phyloP scores from a whole-genome alignment of 495 filamentous ascomycete genomes.

The Penicillium bovifimosum region DNA sequence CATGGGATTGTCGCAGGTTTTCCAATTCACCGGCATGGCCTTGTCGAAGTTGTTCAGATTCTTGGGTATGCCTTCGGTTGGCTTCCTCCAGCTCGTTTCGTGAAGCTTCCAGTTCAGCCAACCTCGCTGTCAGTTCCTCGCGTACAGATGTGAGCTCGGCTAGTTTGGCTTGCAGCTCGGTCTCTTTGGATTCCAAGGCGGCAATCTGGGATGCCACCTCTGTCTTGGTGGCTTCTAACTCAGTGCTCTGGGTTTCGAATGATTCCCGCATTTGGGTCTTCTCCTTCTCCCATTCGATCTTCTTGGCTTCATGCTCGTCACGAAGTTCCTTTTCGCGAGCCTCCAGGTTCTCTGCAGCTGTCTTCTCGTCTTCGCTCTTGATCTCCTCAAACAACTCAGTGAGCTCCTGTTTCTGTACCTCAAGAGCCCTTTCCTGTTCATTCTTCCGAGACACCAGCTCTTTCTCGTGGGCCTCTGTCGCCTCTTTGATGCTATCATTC shows the following conservation, averaged over 20 bases:
- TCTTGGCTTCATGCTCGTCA: conserved; percentile 34
- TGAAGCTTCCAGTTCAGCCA: conserved; percentile 16
- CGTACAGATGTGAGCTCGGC: conserved; percentile 32
- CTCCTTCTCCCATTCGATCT: conserved; percentile 41
- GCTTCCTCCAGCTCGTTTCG: conserved; percentile 29
- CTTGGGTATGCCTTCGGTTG: conserved; percentile 14
- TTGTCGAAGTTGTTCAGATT: conserved; percentile 16
- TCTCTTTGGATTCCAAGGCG: conserved; percentile 19
- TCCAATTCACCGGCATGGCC: conserved; percentile 30
- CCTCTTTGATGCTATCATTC: conserved; percentile 42
- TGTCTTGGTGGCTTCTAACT: conserved; percentile 30
- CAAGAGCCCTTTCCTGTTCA: conserved; percentile 35
- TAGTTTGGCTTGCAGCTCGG: conserved; percentile 21
- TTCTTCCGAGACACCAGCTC: conserved; percentile 37
- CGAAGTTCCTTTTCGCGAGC: conserved; percentile 36
- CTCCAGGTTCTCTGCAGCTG: conserved; percentile 33
- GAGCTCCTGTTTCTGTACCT: conserved; percentile 38
- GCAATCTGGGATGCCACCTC: conserved; percentile 33
- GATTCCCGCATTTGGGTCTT: conserved; percentile 39
- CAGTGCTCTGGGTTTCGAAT: conserved; percentile 32
- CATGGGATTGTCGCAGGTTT: conserved; percentile 15
- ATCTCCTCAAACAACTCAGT: conserved; percentile 46
- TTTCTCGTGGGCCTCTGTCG: conserved; percentile 31
- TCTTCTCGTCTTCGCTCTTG: conserved; percentile 45
- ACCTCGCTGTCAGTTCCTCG: conserved; percentile 20